Evolutionary conservation across 805 yeast genomes (phyloP).

Genomic region (Starmerella potacharoeniae): DNA sequence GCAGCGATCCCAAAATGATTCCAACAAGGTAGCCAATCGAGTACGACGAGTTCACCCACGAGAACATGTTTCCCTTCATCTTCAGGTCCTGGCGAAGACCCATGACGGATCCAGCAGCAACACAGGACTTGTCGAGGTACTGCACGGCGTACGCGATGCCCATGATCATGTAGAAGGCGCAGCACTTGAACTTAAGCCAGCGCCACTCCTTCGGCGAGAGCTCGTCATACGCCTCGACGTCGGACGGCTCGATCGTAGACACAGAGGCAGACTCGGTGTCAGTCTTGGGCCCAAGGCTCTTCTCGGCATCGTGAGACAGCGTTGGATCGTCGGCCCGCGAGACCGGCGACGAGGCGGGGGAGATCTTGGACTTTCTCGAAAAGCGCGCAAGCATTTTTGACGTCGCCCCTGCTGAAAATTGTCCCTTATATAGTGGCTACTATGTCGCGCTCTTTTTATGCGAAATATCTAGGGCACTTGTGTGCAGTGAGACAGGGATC

Average conservation of each 20-base stretch:
- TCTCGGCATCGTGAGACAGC: not conserved
- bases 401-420: no score
- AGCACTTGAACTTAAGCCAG: not conserved
- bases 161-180: not conserved
- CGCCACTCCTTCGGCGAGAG: not conserved
- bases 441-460: no score
- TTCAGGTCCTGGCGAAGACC: conserved; percentile 5
- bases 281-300: not conserved
- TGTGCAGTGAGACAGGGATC: no score
- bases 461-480: no score
- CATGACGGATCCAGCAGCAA: conserved; percentile 23
- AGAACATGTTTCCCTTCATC: conserved; percentile 7
- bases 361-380: not conserved
- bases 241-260: not conserved
- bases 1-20: conserved; percentile 38
- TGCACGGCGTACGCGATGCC: not conserved
- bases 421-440: not conserved
- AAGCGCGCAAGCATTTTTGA: not conserved
- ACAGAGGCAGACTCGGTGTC: not conserved
- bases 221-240: not conserved
- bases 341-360: not conserved
- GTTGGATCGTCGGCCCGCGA: not conserved
- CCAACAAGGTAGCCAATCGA: conserved; percentile 46
- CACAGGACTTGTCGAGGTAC: not conserved
- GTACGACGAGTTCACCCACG: conserved; percentile 45